A percentile compares a stretch with the other conserved stretches of the same genome.
Conservation (phyloP, 495 filamentous ascomycete genomes). For the Tuber brumale region DNA sequence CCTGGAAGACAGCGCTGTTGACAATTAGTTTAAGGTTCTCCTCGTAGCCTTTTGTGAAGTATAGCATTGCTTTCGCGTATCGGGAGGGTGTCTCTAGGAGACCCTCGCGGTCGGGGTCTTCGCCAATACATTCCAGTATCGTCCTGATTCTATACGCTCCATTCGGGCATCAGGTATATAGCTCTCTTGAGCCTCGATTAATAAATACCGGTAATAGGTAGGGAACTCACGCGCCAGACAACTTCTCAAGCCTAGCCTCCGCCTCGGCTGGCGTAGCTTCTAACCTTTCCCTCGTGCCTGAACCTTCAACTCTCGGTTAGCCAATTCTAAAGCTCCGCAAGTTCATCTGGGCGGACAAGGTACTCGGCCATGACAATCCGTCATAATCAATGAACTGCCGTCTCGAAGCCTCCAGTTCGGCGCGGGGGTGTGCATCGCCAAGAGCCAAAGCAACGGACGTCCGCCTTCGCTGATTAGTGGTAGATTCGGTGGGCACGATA, state of each 20-base stretch:
- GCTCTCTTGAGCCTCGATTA: background rate
- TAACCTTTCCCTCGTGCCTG: slow-evolving; percentile 70
- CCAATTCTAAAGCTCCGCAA: background rate
- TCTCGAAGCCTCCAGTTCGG: slow-evolving; percentile 23
- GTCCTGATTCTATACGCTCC: slow-evolving; percentile 52
- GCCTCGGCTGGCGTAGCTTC: slow-evolving; percentile 74
- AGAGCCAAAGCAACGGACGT: background rate
- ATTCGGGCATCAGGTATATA: background rate
- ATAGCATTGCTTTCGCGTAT: slow-evolving; percentile 93
- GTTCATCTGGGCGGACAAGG: slow-evolving; percentile 23
- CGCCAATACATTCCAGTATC: slow-evolving; percentile 87
- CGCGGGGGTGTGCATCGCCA: background rate
- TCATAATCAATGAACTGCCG: slow-evolving; percentile 65
- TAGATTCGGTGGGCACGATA: background rate
- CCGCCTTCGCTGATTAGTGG: background rate
- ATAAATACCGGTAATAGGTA: background rate
- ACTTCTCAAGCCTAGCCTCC: slow-evolving; percentile 61
- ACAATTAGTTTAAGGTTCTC: slow-evolving; percentile 89
- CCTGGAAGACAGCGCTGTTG: slow-evolving; percentile 89
- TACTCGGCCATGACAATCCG: slow-evolving; percentile 65
- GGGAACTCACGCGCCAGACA: slow-evolving; percentile 58
- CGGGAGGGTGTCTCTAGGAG: slow-evolving; percentile 76
- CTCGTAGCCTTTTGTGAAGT: slow-evolving; percentile 94
- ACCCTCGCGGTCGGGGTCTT: slow-evolving; percentile 86
- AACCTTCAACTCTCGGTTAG: slow-evolving; percentile 47